A percentile compares a stretch with the other conserved stretches of the same genome.
Conservation (phyloP, 2,329 filamentous ascomycete genomes). For the Fusarium musae region DNA sequence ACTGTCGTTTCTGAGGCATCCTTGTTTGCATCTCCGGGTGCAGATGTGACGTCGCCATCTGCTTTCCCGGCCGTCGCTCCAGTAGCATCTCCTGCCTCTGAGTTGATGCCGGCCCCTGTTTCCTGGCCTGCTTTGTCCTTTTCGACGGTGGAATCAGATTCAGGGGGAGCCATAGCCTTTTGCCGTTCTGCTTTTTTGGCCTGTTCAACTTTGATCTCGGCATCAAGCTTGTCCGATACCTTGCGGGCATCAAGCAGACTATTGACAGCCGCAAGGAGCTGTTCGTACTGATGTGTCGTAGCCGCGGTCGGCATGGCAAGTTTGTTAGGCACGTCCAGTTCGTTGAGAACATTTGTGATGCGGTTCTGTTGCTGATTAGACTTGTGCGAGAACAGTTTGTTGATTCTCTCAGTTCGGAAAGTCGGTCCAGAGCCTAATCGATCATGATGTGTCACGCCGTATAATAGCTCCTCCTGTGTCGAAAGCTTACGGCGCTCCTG, state of each 20-base stretch:
- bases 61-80: conserved; percentile 15
- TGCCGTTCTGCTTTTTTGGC: conserved; percentile 66
- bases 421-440: conserved; percentile 86
- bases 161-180: conserved; percentile 47
- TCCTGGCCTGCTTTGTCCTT: conserved; percentile 24
- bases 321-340: conserved; percentile 76
- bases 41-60: conserved; percentile 14
- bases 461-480: conserved; percentile 79
- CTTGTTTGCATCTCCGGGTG: conserved; percentile 35
- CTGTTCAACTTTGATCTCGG: conserved; percentile 71
- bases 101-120: conserved; percentile 18
- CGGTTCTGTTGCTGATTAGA: conserved; percentile 79
- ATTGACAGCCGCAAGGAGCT: conserved; percentile 74
- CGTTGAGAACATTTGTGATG: conserved; percentile 76
- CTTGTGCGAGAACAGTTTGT: conserved; percentile 82
- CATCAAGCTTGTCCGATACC: conserved; percentile 78
- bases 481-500: conserved; percentile 75
- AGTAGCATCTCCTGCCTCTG: conserved; percentile 17
- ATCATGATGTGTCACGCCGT: conserved; percentile 87
- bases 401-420: conserved; percentile 87
- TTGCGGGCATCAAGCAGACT: conserved; percentile 78
- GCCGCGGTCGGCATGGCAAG: conserved; percentile 79
- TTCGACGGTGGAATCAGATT: conserved; percentile 29
- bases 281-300: conserved; percentile 78
- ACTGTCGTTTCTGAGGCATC: conserved; percentile 18